Base-by-base conservation (phyloP, 768 basidiomycete genomes). In the Cystoderma amianthinum region DNA sequence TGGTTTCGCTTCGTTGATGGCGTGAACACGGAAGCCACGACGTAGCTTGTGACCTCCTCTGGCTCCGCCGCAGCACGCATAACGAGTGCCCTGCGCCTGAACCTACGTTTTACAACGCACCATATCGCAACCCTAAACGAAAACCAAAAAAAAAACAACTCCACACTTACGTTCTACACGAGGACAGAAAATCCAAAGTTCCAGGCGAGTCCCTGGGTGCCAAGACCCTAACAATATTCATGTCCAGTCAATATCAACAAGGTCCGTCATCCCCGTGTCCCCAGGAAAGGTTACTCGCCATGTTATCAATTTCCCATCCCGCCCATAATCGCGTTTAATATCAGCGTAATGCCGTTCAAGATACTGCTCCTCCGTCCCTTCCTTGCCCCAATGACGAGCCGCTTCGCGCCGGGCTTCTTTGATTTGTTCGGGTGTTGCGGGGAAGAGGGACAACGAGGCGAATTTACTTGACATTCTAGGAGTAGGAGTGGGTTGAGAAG, bases 111-210 rank as follows among this genome's bases (percentile, higher is more conserved):
- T 7, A 28, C 7, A 30, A 30, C 9, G 15, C 10, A 15, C 10
- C 15, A 15, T 30, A 15, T 9, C 5, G 25, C 38, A 17, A 25
- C 3, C 0, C 18, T 20, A 42, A 33, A 35, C n/a, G n/a, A n/a
- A n/a, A n/a, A n/a, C n/a, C n/a, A n/a, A n/a, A n/a, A n/a, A n/a
- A n/a, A n/a, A n/a, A n/a, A 30, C n/a, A 21, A 19, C 21, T 12
- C 7, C 12, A 13, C 3, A 62, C 69, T 51, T 48, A 82, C 82
- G 76, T 81, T 61, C 78, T 73, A 50, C 79, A 81, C 15, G 79
- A 69, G 49, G 71, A 80, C 50, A 74, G 54, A 50, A 80, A 82
- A 38, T 77, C 67, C 3, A 80, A 46, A 2, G 75, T 69, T 3
- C 59, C 55, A 0, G 78, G 72, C 41, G 76, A 55, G 36, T 64